Evolutionary conservation across 257 asterid genomes (phyloP), one percentile per base, ranked within the genome.

Genomic region (Lycium barbarum): DNA sequence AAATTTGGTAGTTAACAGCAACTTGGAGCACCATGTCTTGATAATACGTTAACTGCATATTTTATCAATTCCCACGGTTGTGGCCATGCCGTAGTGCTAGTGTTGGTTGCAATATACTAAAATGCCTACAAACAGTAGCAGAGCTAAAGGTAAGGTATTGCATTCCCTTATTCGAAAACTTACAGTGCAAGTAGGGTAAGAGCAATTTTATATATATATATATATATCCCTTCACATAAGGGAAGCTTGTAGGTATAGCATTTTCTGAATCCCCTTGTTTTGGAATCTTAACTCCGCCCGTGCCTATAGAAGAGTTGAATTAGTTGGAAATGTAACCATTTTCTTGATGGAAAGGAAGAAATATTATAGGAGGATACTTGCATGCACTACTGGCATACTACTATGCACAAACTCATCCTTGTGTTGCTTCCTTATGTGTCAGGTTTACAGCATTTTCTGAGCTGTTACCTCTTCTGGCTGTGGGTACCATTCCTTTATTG

Each of bases 401-500:
- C 43, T 5, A 6, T 51, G 51, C 74, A n/a, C 18, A 35, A 81
- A 38, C 83, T 79, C 47, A 76, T 81, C 36, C 57, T 49, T 82
- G 59, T 76, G 73, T 26, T 89, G 63, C 79, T 68, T 70, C 70
- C 61, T 79, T 66, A 57, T 86, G 86, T 86, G 71, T 89, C 94
- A 97, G 99, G 97, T 97, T 85, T 90, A 97, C 98, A 3, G 97
- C 98, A 80, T 92, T 89, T 90, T 95, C 98, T 18, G 99, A 97
- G 86, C 86, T 97, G 84, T 84, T 95, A 88, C 99, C 99, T 74
- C 97, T 97, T 79, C 95, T 97, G 81, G 97, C 97, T 81, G 90
- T 88, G 54, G 87, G 97, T 86, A 93, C 88, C 85, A 83, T 93
- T 83, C 98, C 98, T 6, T 73, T 85, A 43, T 92, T 95, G 88